Evolutionary conservation across 2,329 filamentous ascomycete species (phyloP), one percentile per base, ranked within the genome.

Genomic region (Venturia effusa): DNA sequence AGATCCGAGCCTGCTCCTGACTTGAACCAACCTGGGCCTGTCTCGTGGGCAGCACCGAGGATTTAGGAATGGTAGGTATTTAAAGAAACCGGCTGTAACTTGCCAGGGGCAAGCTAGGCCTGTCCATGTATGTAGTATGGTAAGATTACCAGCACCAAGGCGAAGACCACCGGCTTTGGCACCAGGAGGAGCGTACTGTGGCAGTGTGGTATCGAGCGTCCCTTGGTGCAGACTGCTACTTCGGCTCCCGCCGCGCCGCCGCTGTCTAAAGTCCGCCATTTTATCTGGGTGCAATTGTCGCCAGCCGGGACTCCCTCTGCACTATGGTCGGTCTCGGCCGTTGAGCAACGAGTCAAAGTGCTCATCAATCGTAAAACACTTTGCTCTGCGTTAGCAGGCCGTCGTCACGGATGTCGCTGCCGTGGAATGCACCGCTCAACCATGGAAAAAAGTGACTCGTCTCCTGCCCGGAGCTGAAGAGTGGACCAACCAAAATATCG

Each of bases 341-440:
- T 57, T 57, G 51, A 57, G 51, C 51, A 30, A 57, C 51, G 51
- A 57, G 51, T 57, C 51, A 57, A 57, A 57, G 51, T 32, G 51
- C 19, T 57, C 51, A 57, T 57, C 51, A n/a, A 34, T 57, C 51
- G 22, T 57, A n/a, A 10, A 51, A 17, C 24, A 48, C 43, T 48
- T 24, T 48, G 43, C 43, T 48, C 43, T 39, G 37, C 37, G 15
- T 39, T 48, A 48, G 43, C 43, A 48, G n/a, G 43, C n/a, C 43
- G 22, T 22, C 43, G 43, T 48, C 43, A 22, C 43, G 4, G 43
- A 24, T 48, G 43, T 24, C n/a, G 11, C 43, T 11, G 43, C 45
- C 22, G 22, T 27, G 45, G 45, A 51, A 51, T 15, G 45, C 7
- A 22, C 22, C 19, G 41, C 10, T 15, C 22, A 15, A 27, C 13